Conservation (phyloP, 345 rosid species). For the Rhizophora mangle region DNA sequence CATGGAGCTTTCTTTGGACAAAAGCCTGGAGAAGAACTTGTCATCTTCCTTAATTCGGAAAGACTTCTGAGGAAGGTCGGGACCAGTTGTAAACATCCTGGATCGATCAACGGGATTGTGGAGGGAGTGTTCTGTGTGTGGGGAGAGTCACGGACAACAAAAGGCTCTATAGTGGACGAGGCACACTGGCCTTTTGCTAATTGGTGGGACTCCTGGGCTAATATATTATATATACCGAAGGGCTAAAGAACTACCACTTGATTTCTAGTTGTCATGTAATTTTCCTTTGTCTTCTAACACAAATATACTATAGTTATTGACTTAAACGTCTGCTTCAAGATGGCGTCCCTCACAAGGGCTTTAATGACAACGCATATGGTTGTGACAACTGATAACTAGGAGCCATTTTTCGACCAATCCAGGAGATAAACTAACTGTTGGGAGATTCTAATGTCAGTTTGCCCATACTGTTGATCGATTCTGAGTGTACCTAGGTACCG, state of each 20-base stretch:
- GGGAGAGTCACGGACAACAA: neutral
- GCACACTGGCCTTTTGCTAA: too few relatives aligned
- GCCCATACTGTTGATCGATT: too few relatives aligned
- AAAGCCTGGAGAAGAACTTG: slow-evolving; percentile 50
- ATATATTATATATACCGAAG: neutral
- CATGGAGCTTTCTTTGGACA: slow-evolving; percentile 44
- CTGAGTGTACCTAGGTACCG: too few relatives aligned
- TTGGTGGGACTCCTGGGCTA: neutral
- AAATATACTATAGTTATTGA: neutral
- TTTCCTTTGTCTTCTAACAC: neutral
- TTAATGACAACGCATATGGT: slow-evolving; percentile 1
- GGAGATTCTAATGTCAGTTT: too few relatives aligned
- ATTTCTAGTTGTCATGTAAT: neutral
- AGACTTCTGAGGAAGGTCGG: slow-evolving; percentile 28
- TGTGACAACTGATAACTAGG: too few relatives aligned
- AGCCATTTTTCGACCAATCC: too few relatives aligned
- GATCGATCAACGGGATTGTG: neutral
- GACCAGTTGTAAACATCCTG: slow-evolving; percentile 24
- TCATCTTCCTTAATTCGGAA: slow-evolving; percentile 39
- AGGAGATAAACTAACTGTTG: too few relatives aligned
- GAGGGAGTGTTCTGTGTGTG: neutral
- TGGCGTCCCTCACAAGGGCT: slow-evolving; percentile 21
- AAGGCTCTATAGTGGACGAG: neutral
- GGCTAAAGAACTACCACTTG: neutral
- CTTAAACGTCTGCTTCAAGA: neutral